Evolutionary conservation across 2,329 filamentous ascomycete genomes (phyloP), one percentile per base, ranked within the genome.

Genomic region (Fusarium nisikadoi): DNA sequence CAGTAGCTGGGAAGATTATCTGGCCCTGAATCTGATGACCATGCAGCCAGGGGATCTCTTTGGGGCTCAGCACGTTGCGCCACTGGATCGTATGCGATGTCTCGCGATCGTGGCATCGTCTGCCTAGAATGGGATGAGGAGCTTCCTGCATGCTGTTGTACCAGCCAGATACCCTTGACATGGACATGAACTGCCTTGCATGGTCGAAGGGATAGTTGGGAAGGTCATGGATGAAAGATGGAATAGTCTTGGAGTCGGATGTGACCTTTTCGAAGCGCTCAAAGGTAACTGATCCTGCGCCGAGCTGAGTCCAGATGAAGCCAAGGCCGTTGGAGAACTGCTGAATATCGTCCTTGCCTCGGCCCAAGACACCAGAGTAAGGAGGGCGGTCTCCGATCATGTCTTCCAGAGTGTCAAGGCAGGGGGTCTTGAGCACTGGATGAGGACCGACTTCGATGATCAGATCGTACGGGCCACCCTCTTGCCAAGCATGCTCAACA

Each of bases 371-470:
- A 13, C 50, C 50, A 7, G 59, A 20, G 19, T 66, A 66, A 4
- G 50, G 16, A 8, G 38, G 43, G 0, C n/a, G 12, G 1, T 25
- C 16, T 35, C 31, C 38, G 6, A 2, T 52, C 27, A 52, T 53
- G 3, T 43, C 52, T 13, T 50, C 31, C 0, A 61, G 1, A 0
- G 58, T 45, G 4, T 55, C 38, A 1, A 27, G 6, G n/a, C 38
- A 31, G 47, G 64, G 64, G 5, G 33, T 45, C 31, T 67, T 65
- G 31, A 66, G 33, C 0, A 53, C 60, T 27, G 63, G 29, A 9
- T 66, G 63, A 20, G 63, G 63, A 5, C 63, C 63, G 14, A 66
- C 25, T 19, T 66, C 63, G 2, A 66, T 9, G 10, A 42, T 27
- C 3, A 66, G 45, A 8, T 64, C 46, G 1, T 35, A 59, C 11